Evolutionary conservation across 1,139 yeast genomes (phyloP).

Genomic region (Yamadazyma trypodendri): DNA sequence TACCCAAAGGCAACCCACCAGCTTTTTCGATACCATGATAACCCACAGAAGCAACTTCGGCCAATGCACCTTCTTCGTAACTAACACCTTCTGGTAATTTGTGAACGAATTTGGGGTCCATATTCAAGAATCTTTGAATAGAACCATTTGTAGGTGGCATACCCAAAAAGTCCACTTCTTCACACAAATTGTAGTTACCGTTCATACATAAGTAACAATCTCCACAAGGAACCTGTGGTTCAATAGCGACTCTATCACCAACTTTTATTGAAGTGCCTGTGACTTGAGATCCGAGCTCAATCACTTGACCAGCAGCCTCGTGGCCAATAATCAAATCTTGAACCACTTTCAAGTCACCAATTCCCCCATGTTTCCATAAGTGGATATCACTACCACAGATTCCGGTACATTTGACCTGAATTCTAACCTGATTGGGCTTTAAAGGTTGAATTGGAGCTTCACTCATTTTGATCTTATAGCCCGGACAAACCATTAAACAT

Average conservation of each 20-base stretch:
- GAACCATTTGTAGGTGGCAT: slow-evolving; percentile 19
- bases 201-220: slow-evolving; percentile 64
- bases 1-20: slow-evolving; percentile 67
- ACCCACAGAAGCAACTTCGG: slow-evolving; percentile 33
- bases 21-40: slow-evolving; percentile 27
- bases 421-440: slow-evolving; percentile 61
- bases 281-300: slow-evolving; percentile 29
- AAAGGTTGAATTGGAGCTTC: slow-evolving; percentile 16
- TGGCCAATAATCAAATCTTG: slow-evolving; percentile 33
- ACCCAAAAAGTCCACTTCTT: slow-evolving; percentile 18
- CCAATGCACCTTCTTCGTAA: slow-evolving; percentile 33
- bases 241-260: slow-evolving; percentile 31
- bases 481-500: slow-evolving; percentile 18
- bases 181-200: slow-evolving; percentile 73
- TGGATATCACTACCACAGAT: slow-evolving; percentile 38
- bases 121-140: slow-evolving; percentile 18
- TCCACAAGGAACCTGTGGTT: slow-evolving; percentile 72
- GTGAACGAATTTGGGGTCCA: slow-evolving; percentile 18
- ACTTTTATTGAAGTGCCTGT: slow-evolving; percentile 21
- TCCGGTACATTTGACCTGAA: slow-evolving; percentile 47
- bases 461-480: slow-evolving; percentile 13
- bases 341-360: slow-evolving; percentile 26
- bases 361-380: slow-evolving; percentile 32
- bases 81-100: slow-evolving; percentile 29
- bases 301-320: slow-evolving; percentile 31